These are phyloP conservation scores for Volvox africanus DNA, from an alignment of 139 green algal genomes.

Conservation along the genomic window DNA sequence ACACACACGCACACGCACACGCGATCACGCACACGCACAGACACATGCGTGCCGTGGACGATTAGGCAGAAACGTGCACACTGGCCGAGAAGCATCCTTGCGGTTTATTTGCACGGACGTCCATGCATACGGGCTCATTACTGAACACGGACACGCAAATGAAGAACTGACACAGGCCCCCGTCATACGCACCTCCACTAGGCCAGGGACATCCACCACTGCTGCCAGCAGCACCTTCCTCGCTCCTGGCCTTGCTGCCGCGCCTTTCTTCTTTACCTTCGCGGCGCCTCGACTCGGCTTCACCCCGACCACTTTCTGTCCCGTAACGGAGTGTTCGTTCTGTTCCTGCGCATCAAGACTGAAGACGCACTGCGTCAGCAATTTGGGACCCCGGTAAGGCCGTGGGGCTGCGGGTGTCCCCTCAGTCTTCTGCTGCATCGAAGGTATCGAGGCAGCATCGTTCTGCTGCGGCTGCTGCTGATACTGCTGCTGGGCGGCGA, in stretches of 20 bases:
- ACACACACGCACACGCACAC: too few species aligned
- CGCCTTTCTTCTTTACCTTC: neutral
- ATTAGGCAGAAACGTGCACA: too few species aligned
- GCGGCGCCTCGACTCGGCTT: neutral
- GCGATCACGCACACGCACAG: too few species aligned
- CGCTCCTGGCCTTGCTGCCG: neutral
- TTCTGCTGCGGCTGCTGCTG: neutral
- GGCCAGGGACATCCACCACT: slow-evolving; percentile 6
- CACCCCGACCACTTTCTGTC: neutral
- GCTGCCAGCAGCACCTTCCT: neutral
- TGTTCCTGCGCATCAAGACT: neutral
- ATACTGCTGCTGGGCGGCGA: too few species aligned
- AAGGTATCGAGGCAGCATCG: neutral
- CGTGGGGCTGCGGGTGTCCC: neutral
- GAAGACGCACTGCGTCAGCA: neutral
- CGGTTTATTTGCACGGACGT: too few species aligned
- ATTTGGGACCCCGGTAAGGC: neutral
- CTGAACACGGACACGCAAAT: too few species aligned
- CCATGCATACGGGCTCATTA: too few species aligned
- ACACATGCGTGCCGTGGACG: too few species aligned
- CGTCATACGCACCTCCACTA: neutral
- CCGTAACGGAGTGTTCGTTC: too few species aligned
- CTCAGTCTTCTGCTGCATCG: neutral
- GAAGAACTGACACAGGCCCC: too few species aligned
- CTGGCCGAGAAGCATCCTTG: too few species aligned